Base-by-base conservation (phyloP, 2,329 filamentous ascomycete genomes). In the Phialophora verrucosa region DNA sequence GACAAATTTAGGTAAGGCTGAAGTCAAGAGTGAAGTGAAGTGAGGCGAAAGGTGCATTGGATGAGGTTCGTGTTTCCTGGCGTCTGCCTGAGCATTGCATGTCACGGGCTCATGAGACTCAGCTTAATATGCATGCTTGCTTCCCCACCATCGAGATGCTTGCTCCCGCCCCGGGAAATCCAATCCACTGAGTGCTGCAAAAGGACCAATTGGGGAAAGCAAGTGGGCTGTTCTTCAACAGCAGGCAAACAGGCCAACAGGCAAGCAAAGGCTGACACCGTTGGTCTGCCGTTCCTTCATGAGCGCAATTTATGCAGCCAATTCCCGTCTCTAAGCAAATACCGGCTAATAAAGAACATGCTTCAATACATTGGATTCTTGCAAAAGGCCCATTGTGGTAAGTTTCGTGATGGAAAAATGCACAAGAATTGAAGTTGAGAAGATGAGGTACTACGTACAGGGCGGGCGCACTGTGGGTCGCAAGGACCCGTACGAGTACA, bases 21-120 rank as follows among this genome's bases (percentile, higher is more conserved):
- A 62, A 31, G 59, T 35, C 20, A 49, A 23, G 31, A 58, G 32
- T 29, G 47, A 32, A 62, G 25, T 27, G 29, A 42, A 58, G 55
- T 42, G 55, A 29, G 20, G 32, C 31, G 23, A 25, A 35, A 38
- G 11, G 27, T 10, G 53, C 23, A 38, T n/a, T 55, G 17, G 17
- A 38, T 7, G 35, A 47, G 42, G 20, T 38, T 42, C 53, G 44
- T 49, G 32, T 44, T 49, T n/a, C 58, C 47, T 38, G 25, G 44
- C 20, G 38, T 47, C 31, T 58, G 55, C 53, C 53, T 55, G 53
- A 53, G 20, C 53, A 55, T 35, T 14, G 5, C 53, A 55, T 25
- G 27, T 44, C 38, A 44, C 38, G 38, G 38, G 38, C 17, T n/a
- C 38, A n/a, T 8, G 17, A 44, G 38, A 44, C 38, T 44, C 38